A percentile compares a stretch with the other conserved stretches of the same genome.
These are phyloP conservation scores for Sequoiadendron giganteum DNA, from an alignment of 75 land plant genomes.

Conservation along the genomic window DNA sequence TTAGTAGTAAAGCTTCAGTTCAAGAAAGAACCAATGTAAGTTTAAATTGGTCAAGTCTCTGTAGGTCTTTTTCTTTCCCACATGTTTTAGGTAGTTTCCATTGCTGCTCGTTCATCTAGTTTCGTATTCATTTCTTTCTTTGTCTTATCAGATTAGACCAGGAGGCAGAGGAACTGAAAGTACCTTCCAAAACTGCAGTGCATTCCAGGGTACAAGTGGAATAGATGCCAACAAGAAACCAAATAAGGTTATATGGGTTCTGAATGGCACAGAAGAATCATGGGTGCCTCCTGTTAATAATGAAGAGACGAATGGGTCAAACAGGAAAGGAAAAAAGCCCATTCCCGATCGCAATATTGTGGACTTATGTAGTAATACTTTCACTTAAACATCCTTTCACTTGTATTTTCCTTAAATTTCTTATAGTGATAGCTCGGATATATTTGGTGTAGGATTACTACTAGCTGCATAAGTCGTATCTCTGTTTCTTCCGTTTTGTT, in stretches of 20 bases:
- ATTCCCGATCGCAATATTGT: not conserved
- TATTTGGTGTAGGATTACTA: not conserved
- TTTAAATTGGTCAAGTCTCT: not conserved
- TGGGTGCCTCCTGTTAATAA: not conserved
- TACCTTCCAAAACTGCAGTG: not conserved
- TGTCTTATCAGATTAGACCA: slow-evolving; percentile 21
- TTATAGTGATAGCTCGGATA: not conserved
- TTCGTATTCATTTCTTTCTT: not conserved
- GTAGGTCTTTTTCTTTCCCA: not conserved
- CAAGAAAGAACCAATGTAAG: not conserved
- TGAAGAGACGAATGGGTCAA: not conserved
- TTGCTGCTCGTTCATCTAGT: slow-evolving; percentile 5
- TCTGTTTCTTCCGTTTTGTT: not conserved
- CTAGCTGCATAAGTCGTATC: slow-evolving; percentile 11
- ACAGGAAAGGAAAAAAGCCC: not conserved
- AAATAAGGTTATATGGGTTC: not conserved
- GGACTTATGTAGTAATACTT: not conserved
- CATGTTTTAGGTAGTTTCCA: not conserved
- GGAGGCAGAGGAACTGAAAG: not conserved
- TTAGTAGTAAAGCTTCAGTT: slow-evolving; percentile 1
- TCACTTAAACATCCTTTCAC: not conserved
- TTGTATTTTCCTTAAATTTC: not conserved
- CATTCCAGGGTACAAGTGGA: not conserved
- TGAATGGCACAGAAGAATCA: not conserved
- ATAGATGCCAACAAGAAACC: not conserved